A percentile compares a stretch with the other conserved stretches of the same genome.
Conservation (phyloP, 1,284 basidiomycete species). For the Sphagnurus paluster region DNA sequence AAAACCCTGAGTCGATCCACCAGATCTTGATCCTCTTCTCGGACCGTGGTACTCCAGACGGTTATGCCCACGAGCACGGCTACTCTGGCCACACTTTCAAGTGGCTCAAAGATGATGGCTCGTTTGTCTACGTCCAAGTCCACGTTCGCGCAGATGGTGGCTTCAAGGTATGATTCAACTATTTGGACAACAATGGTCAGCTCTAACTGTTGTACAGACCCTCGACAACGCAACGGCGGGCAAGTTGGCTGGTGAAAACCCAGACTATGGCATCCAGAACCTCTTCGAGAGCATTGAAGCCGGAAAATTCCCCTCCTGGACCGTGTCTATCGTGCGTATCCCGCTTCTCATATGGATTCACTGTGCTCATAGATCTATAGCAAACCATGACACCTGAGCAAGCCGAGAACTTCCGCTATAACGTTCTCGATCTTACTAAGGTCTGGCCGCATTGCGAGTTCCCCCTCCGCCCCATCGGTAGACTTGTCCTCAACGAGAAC, state of each 20-base stretch:
- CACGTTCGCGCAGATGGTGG: conserved; percentile 78
- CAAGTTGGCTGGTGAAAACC: conserved; percentile 63
- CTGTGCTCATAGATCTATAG: conserved; percentile 29
- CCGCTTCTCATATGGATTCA: conserved; percentile 1
- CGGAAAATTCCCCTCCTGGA: conserved; percentile 80
- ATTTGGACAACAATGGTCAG: conserved; percentile 3
- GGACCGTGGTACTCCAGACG: conserved; percentile 90
- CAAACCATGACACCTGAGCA: conserved; percentile 91
- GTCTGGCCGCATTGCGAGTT: conserved; percentile 83
- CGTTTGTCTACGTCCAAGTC: conserved; percentile 83
- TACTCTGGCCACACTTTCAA: conserved; percentile 95
- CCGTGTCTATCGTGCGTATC: conserved; percentile 63
- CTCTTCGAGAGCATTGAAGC: conserved; percentile 82
- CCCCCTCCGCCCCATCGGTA: conserved; percentile 87
- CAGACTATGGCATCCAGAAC: conserved; percentile 78
- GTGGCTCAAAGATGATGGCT: conserved; percentile 79
- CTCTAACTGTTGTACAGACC: too few relatives aligned
- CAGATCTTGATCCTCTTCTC: conserved; percentile 89
- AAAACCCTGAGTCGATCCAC: conserved; percentile 91
- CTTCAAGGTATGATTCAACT: conserved; percentile 53
- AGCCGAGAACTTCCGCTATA: conserved; percentile 90
- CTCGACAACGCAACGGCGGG: conserved; percentile 52
- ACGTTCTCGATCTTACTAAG: conserved; percentile 90
- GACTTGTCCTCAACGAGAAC: conserved; percentile 86
- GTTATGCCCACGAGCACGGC: conserved; percentile 83